phyloP scores from a whole-genome alignment of 2,329 filamentous ascomycete species.

The Penicillium frequentans region DNA sequence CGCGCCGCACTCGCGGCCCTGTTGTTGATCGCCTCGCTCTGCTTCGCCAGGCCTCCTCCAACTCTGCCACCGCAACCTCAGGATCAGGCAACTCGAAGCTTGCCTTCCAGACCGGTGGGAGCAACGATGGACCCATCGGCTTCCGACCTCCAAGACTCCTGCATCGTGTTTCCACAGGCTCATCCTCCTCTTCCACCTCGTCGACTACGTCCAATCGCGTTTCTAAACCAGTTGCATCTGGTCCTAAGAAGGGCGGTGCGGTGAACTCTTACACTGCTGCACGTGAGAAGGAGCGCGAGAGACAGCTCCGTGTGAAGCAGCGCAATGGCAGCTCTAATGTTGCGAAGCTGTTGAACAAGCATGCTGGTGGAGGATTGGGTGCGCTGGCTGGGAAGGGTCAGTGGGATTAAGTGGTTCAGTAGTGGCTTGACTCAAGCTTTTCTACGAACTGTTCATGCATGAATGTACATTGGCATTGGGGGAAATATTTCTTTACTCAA shows the following conservation, averaged over 20 bases:
- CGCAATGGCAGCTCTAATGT: conserved; percentile 40
- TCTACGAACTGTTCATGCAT: not conserved
- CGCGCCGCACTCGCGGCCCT: conserved; percentile 40
- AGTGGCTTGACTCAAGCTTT: not conserved
- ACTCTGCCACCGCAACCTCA: conserved; percentile 33
- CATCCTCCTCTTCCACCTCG: conserved; percentile 20
- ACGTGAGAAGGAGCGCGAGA: conserved; percentile 59
- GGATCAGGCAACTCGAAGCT: conserved; percentile 27
- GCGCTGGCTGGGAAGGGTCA: conserved; percentile 37
- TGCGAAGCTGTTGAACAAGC: conserved; percentile 40
- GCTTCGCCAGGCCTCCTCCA: conserved; percentile 47
- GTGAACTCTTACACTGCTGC: conserved; percentile 59
- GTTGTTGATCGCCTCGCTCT: conserved; percentile 48
- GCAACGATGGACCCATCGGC: conserved; percentile 25
- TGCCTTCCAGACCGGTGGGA: conserved; percentile 33
- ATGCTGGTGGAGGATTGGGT: conserved; percentile 39
- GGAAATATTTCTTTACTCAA: not conserved
- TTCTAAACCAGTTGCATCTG: conserved; percentile 41
- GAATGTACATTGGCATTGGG: not conserved
- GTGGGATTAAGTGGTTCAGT: conserved; percentile 38
- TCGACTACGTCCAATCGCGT: conserved; percentile 26
- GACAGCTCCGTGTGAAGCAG: conserved; percentile 52
- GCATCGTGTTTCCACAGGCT: conserved; percentile 31
- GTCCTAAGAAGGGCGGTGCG: conserved; percentile 59
- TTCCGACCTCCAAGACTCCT: conserved; percentile 34